Base-by-base conservation (phyloP, 768 basidiomycete genomes). In the Trametes gibbosa region DNA sequence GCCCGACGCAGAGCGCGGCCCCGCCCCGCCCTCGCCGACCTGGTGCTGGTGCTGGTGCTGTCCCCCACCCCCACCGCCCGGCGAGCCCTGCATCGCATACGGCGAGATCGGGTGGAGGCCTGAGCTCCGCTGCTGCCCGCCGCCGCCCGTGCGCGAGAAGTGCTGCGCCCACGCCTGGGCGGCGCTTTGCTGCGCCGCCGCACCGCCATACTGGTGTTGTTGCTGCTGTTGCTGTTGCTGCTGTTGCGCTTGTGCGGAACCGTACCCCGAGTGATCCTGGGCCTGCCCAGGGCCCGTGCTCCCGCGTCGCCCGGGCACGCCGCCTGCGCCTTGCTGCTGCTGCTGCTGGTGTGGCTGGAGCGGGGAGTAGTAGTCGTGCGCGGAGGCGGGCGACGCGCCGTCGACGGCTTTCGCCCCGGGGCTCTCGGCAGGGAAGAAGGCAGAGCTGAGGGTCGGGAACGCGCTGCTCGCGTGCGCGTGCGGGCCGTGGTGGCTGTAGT, bases 361-460 rank as follows among this genome's bases (percentile, higher is more conserved):
- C 19, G 53, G n/a, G 5, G 56, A 34, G 25, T 25, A 69, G 25
- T 61, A 65, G 52, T 56, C 67, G 62, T 71, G 81, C 23, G 69
- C 63, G 17, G 72, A 66, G 27, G 76, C 66, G 21, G 73, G 70
- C 52, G 74, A 65, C 40, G 67, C 65, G 17, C 74, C 57, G 56
- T 74, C 72, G 58, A 70, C 64, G 58, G 67, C 66, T 23, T 72
- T 67, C 51, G 45, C 73, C 37, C 56, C 43, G 50, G 72, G 68
- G 49, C 68, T 68, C 53, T 74, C 72, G 42, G 64, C 62, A 21
- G 85, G 85, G 68, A 77, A 83, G 72, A 84, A 86, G 12, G 85
- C 80, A 9, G 83, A 77, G 61, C 71, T 83, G 39, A 85, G 76
- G 16, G 85, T 85, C 41, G 81, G 79, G 67, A 86, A 80, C 50